Conservation (phyloP, 2,329 filamentous ascomycete genomes). For the Cercospora canescens region DNA sequence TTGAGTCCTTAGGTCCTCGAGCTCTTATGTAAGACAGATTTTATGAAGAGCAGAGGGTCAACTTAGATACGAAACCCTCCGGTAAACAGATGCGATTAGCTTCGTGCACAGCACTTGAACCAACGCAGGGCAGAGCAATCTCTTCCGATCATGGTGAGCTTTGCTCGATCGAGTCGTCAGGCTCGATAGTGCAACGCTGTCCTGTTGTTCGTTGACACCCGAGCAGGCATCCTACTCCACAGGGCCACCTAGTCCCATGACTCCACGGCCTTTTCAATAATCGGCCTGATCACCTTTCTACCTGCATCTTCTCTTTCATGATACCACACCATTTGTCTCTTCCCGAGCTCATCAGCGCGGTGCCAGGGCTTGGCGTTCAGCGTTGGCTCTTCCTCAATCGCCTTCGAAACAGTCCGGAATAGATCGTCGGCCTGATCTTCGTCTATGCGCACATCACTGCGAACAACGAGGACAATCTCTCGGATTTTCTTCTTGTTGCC, state of each 20-base stretch:
- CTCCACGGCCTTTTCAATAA: slow-evolving; percentile 48
- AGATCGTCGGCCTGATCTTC: slow-evolving; percentile 45
- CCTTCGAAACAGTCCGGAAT: slow-evolving; percentile 42
- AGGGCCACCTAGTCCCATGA: slow-evolving; percentile 37
- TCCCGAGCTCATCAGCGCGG: slow-evolving; percentile 42
- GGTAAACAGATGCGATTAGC: too few species aligned
- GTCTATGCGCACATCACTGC: slow-evolving; percentile 48
- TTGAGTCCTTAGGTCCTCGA: too few species aligned
- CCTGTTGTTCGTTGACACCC: background rate
- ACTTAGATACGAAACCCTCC: too few species aligned
- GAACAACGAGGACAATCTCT: slow-evolving; percentile 48
- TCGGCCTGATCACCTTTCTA: slow-evolving; percentile 47
- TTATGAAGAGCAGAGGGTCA: too few species aligned
- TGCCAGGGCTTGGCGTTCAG: slow-evolving; percentile 48
- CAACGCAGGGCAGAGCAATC: too few species aligned
- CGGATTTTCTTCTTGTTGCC: slow-evolving; percentile 47
- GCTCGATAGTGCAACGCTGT: background rate
- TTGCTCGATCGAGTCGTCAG: background rate
- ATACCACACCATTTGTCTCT: slow-evolving; percentile 50
- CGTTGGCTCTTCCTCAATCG: slow-evolving; percentile 43
- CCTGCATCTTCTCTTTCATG: slow-evolving; percentile 41
- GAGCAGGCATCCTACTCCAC: background rate
- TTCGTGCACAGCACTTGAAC: too few species aligned
- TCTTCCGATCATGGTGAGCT: too few species aligned
- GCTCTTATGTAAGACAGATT: too few species aligned